Evolutionary conservation across 768 basidiomycete species (phyloP).

Genomic region (Trametes elegans): DNA sequence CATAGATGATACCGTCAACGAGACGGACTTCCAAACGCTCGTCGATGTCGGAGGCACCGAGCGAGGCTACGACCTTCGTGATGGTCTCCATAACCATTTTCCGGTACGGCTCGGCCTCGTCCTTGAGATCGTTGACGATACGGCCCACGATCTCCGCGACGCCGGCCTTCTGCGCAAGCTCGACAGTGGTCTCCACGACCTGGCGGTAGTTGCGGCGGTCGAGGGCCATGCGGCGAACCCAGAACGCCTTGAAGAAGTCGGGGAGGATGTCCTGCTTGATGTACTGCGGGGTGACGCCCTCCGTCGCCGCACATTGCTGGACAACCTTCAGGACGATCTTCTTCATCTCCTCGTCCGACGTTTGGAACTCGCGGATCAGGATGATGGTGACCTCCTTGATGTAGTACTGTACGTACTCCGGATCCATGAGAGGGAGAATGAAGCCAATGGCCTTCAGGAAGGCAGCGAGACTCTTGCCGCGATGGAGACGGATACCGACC

Average conservation of each 20-base stretch:
- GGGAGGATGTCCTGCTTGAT: constrained; percentile 98
- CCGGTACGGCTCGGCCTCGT: constrained; percentile 85
- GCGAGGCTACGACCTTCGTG: constrained; percentile 89
- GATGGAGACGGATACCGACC: constrained; percentile 92
- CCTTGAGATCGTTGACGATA: constrained; percentile 86
- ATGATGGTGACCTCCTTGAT: constrained; percentile 97
- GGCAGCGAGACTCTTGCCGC: constrained; percentile 92
- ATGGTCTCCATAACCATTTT: constrained; percentile 99
- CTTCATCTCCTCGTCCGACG: constrained; percentile 99
- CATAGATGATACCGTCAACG: constrained; percentile 98
- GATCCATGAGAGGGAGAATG: constrained; percentile 99
- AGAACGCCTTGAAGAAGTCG: constrained; percentile 99
- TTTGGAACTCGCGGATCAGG: constrained; percentile 97
- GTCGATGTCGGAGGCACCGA: constrained; percentile 97
- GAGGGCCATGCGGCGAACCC: constrained; percentile 97
- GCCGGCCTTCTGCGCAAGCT: constrained; percentile 95
- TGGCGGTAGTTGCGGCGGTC: constrained; percentile 95
- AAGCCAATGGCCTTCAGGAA: constrained; percentile 98
- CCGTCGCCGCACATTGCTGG: constrained; percentile 97
- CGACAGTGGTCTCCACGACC: constrained; percentile 98
- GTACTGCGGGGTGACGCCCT: constrained; percentile 94
- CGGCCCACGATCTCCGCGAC: constrained; percentile 94
- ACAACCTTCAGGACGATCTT: constrained; percentile 99
- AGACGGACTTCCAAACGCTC: constrained; percentile 92
- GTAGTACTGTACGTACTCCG: constrained; percentile 98